Evolutionary conservation across 108 stramenopile species (phyloP).

Genomic region (Cyclostephanos tholiformis): DNA sequence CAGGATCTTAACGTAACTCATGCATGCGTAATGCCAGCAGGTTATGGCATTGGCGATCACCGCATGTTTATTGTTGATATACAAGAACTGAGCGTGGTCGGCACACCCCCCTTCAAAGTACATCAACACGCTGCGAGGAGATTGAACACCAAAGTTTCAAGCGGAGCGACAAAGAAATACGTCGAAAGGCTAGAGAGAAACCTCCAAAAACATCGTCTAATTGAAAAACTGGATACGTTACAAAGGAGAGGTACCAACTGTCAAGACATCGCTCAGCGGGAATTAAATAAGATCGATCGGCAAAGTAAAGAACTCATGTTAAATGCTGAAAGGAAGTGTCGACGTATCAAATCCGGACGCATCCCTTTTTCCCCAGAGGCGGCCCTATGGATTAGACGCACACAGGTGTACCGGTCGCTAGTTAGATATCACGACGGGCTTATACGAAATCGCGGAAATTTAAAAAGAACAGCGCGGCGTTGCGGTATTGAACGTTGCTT

Average conservation of each 20-base stretch:
- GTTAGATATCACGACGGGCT: background rate
- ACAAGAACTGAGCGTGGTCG: background rate
- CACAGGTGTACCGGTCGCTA: slow-evolving; percentile 2
- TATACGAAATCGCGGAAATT: background rate
- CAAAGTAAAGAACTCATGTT: background rate
- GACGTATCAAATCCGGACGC: background rate
- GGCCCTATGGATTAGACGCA: slow-evolving; percentile 4
- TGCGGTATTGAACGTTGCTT: background rate
- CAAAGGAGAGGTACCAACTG: too few relatives aligned
- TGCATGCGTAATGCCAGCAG: slow-evolving; percentile 16
- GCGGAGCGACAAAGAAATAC: background rate
- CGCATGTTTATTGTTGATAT: too few relatives aligned
- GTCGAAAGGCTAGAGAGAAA: background rate
- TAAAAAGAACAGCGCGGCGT: background rate
- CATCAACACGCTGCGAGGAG: background rate
- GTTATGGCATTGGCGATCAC: slow-evolving; percentile 3
- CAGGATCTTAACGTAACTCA: background rate
- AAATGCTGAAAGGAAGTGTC: slow-evolving; percentile 13
- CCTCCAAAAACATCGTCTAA: background rate
- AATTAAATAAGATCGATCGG: slow-evolving; percentile 1
- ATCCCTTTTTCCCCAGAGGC: slow-evolving; percentile 17
- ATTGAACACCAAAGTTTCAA: slow-evolving; percentile 5
- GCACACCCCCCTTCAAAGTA: background rate
- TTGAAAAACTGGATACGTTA: too few relatives aligned
- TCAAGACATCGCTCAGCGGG: too few relatives aligned